Base-by-base conservation (phyloP, 106 monocot genomes). In the Dendrobium chrysotoxum region DNA sequence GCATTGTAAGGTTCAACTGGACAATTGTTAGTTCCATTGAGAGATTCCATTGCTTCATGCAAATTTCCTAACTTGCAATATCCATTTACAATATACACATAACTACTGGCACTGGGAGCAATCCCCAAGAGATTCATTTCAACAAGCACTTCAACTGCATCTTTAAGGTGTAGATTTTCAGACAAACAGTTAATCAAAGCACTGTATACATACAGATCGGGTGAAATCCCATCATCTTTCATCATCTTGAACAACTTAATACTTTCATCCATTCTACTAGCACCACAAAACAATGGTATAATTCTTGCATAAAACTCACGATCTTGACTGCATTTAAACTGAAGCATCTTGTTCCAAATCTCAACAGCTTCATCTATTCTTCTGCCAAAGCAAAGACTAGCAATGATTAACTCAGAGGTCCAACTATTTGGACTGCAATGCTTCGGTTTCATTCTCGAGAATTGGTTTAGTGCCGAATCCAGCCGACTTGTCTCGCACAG, bases 371-470 rank as follows among this genome's bases (percentile, higher is more conserved):
- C 87, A 81, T 85, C 89, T 21, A 78, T 40, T 76, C 85, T 86
- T 20, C 44, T 87, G 20, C 47, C 39, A 0, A 53, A 65, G 75
- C 85, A 91, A 82, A 94, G 85, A 20, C 80, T 83, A 53, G 57
- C 15, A 5, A 91, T 85, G 66, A 94, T 26, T 47, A 89, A 65
- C 82, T 89, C 85, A 83, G 86, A 94, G 7, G 94, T 94, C 83
- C 41, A 45, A 65, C 77, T 79, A 58, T 90, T 88, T 18, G 94
- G 88, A 67, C 17, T 54, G 77, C 94, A 91, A 7, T 75, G 70
- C 77, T 90, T 94, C 83, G 53, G 85, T 21, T 45, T 75, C 91
- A 94, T 94, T 55, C 83, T 85, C 39, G 41, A 71, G 78, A 89
- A 91, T 78, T 91, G 94, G 9, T 55, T 50, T 20, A 91, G 18